Base-by-base conservation (phyloP, 306 rosid species). In the Arachis stenosperma region DNA sequence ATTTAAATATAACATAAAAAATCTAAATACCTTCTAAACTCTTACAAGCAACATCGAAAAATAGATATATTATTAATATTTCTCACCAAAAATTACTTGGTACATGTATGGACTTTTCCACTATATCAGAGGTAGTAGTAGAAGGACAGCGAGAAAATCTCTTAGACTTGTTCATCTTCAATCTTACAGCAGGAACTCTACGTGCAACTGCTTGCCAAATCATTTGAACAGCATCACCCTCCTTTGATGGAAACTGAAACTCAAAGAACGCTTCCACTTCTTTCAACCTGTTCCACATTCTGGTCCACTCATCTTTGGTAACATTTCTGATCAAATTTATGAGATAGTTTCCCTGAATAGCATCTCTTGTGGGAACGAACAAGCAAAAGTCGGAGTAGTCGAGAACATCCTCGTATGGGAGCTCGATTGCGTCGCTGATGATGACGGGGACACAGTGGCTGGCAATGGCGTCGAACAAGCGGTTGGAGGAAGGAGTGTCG, bases 391-490 rank as follows among this genome's bases (percentile, higher is more conserved):
- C 77, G 1, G 97, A 82, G 85, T 89, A 91, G 73, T 91, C 95
- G 3, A 91, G 78, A 37, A 87, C 85, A 69, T 91, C 97, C 69
- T 91, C 97, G 4, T 80, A 87, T 2, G 97, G 95, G 3, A 89
- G 88, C 71, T 91, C 97, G 3, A 91, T 89, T 5, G 79, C 89
- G 22, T 91, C 92, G 11, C 97, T 91, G 65, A 89, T 79, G 65
- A 91, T 89, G 30, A 91, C 89, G 0, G 97, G 95, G 66, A 91
- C 89, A 29, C 95, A 91, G 63, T 86, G 97, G 56, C 97, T 91
- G 11, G 88, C 92, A 69, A 91, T 91, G 40, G 95, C 97, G 39
- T 91, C 97, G 5, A 91, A 91, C 52, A 91, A 84, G 10, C 97
- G 95, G 60, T 91, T 89, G 0, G 97, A 91, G 13, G 95, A 89